Evolutionary conservation across 352 stramenopile genomes (phyloP).

Genomic region (Phytophthora sp.): DNA sequence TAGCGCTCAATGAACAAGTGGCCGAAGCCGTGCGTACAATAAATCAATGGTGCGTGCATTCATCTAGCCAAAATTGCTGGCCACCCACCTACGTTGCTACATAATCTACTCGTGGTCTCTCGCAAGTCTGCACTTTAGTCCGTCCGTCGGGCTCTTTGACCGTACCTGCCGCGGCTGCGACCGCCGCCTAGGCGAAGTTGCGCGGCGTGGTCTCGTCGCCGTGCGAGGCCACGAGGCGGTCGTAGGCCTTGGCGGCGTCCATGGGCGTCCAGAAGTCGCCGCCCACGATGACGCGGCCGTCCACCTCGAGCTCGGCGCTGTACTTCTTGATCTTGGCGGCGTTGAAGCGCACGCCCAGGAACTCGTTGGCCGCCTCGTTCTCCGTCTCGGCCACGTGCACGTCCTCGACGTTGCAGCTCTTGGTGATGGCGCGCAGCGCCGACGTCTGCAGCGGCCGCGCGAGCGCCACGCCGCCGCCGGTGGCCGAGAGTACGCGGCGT

Average conservation of each 20-base stretch:
- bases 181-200: constrained; percentile 53
- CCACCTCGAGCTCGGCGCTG: constrained; percentile 61
- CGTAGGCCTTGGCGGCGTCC: constrained; percentile 71
- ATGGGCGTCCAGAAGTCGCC: constrained; percentile 75
- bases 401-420: constrained; percentile 15
- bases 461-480: background rate
- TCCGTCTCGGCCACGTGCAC: constrained; percentile 43
- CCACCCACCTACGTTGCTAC: background rate
- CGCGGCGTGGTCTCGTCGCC: constrained; percentile 62
- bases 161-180: no score
- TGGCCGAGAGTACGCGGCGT: no score
- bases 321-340: constrained; percentile 73
- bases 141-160: no score
- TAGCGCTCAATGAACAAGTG: no score
- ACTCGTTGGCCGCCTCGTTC: constrained; percentile 48
- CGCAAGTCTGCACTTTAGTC: no score
- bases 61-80: background rate
- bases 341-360: constrained; percentile 71
- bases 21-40: no score
- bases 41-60: background rate
- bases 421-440: background rate
- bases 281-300: constrained; percentile 60
- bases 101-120: no score
- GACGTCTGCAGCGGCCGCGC: background rate
- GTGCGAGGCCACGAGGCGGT: constrained; percentile 71